A percentile compares a stretch with the other conserved stretches of the same genome.
Conservation (phyloP, 2,329 filamentous ascomycete genomes). For the Ambrosiella cleistominuta region DNA sequence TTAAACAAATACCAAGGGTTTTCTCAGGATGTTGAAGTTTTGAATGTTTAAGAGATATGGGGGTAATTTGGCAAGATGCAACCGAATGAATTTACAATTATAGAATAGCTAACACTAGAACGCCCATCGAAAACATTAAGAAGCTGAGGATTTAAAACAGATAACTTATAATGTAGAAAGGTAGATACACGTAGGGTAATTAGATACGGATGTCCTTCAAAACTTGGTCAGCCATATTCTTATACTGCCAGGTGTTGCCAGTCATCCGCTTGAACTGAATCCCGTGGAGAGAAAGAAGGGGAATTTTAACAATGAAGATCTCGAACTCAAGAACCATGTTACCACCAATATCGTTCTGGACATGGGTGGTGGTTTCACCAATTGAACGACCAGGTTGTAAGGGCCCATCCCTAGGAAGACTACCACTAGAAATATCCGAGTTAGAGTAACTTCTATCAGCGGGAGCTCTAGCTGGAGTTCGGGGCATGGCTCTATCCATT, state of each 20-base stretch:
- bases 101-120: not conserved
- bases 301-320: slow-evolving; percentile 94
- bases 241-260: slow-evolving; percentile 96
- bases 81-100: not conserved
- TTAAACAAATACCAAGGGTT: no score
- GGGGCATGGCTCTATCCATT: slow-evolving; percentile 24
- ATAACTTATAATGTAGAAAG: not conserved
- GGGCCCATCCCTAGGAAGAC: slow-evolving; percentile 38
- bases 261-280: slow-evolving; percentile 96
- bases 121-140: not conserved
- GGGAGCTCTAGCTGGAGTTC: slow-evolving; percentile 25
- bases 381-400: slow-evolving; percentile 26
- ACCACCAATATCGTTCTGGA: slow-evolving; percentile 73
- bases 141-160: not conserved
- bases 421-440: slow-evolving; percentile 73
- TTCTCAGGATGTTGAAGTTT: no score
- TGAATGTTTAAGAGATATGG: no score
- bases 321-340: slow-evolving; percentile 81
- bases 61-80: not conserved
- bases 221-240: slow-evolving; percentile 95
- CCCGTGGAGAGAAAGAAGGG: slow-evolving; percentile 76
- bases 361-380: slow-evolving; percentile 80
- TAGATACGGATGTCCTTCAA: slow-evolving; percentile 61
- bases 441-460: slow-evolving; percentile 62
- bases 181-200: not conserved